Evolutionary conservation across 1,284 basidiomycete genomes (phyloP).

Genomic region (Ceratobasidium sp.): DNA sequence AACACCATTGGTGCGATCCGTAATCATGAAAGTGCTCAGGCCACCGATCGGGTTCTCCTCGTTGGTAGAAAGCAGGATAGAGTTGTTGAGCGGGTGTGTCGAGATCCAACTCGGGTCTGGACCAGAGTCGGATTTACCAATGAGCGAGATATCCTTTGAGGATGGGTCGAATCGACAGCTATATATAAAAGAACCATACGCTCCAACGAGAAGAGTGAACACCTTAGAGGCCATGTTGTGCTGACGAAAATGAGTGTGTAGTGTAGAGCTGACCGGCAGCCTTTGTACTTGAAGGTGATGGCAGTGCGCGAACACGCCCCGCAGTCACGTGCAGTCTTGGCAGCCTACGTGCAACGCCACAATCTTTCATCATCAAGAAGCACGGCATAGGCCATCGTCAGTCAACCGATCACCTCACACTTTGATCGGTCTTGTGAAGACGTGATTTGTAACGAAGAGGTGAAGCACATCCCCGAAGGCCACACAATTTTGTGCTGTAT

Average conservation of each 20-base stretch:
- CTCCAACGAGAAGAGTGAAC: constrained; percentile 70
- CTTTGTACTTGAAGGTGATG: neutral
- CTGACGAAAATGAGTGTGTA: neutral
- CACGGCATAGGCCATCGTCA: no score
- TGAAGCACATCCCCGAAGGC: no score
- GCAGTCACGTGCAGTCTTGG: no score
- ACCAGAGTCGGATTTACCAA: constrained; percentile 68
- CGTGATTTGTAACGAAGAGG: no score
- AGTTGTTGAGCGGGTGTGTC: constrained; percentile 67
- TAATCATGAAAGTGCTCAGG: constrained; percentile 52
- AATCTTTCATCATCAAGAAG: no score
- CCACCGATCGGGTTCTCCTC: constrained; percentile 63
- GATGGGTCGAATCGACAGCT: constrained; percentile 62
- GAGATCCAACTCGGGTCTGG: constrained; percentile 79
- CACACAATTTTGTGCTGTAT: no score
- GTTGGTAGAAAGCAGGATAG: constrained; percentile 67
- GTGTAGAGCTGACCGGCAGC: constrained; percentile 5
- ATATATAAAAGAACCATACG: constrained; percentile 70
- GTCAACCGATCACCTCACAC: no score
- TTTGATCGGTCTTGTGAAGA: no score
- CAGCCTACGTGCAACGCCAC: no score
- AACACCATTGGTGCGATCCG: constrained; percentile 26
- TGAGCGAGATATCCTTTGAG: constrained; percentile 62
- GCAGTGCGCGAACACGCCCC: no score
- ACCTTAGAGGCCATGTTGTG: constrained; percentile 35